Percentiles rank a stretch among this genome's conserved stretches.
Conservation (phyloP, 2,329 filamentous ascomycete genomes). For the Orbilia blumenaviensis region DNA sequence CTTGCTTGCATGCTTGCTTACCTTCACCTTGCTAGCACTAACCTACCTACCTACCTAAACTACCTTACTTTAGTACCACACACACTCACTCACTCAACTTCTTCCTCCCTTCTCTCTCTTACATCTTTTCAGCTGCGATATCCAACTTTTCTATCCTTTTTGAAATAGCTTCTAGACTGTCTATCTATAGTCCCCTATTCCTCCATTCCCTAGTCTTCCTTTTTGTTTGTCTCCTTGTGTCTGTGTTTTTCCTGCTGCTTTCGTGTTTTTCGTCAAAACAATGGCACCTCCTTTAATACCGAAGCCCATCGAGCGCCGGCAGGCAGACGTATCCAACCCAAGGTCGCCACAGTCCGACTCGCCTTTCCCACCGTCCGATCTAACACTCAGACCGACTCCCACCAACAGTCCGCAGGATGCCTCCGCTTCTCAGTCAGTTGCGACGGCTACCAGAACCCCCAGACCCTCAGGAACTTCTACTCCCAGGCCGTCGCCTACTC, state of each 20-base stretch:
- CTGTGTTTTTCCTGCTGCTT: no score
- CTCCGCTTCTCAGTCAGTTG: not conserved
- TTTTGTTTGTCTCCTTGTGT: not conserved
- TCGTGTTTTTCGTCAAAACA: no score
- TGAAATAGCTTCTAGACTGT: no score
- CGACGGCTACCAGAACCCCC: not conserved
- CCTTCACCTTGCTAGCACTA: not conserved
- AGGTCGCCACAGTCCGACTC: not conserved
- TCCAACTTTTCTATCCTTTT: not conserved
- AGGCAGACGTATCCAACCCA: not conserved
- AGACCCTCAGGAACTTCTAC: not conserved
- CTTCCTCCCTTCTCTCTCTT: not conserved
- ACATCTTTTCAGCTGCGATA: not conserved
- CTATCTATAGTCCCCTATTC: no score
- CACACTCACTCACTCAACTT: not conserved
- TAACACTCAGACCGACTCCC: no score
- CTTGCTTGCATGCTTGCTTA: not conserved
- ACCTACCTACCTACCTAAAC: not conserved
- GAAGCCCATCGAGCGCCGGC: slow-evolving; percentile 20
- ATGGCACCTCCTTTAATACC: slow-evolving; percentile 50
- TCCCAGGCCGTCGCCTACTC: not conserved
- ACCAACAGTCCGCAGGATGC: slow-evolving; percentile 1
- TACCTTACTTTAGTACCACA: not conserved
- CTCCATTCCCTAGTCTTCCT: not conserved
- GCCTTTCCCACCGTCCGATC: not conserved